Evolutionary conservation across 768 basidiomycete genomes (phyloP), one percentile per base, ranked within the genome.

Genomic region (Calocera cornea): DNA sequence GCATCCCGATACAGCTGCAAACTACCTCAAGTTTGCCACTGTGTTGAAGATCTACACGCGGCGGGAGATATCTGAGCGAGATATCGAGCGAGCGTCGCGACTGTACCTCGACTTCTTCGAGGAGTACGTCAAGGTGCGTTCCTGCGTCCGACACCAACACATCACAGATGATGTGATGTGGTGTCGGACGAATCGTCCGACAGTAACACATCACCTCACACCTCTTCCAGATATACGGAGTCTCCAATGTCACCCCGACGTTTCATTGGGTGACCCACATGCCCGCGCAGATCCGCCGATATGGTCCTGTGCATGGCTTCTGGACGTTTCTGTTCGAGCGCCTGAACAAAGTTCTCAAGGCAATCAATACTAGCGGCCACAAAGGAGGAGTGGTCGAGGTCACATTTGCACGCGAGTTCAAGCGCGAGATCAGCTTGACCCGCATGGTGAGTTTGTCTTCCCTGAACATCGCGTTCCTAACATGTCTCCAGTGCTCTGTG

Each of bases 241-340:
- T 70, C 0, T 69, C 66, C 0, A 70, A 73, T 1, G 74, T 80
- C 7, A 70, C 71, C 24, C 79, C 76, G 2, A 80, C 80, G 67
- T 76, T 78, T 49, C 79, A 80, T 65, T 80, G 75, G 34, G 71
- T 73, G 0, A 77, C 72, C 0, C 79, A 80, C 44, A 72, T 76
- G 0, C 40, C 71, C 0, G 71, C 68, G 0, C 73, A 68, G 49
- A 68, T 76, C 0, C 70, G 68, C 0, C 74, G 77, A 44, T 80
- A 73, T 65, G 77, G 79, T 0, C 78, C 79, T 1, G 67, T 80
- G 0, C 74, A 77, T 33, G 73, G 72, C 8, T 80, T 79, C 65
- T 80, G 78, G 79, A 76, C 72, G 0, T 80, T 79, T 64, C 70
- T 78, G 0, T 77, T 75, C 24, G 79, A 79, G 47, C 68, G 74